A percentile compares a stretch with the other conserved stretches of the same genome.
These are phyloP conservation scores for Diutina rugosa DNA, from an alignment of 1,139 yeast genomes.

Conservation along the genomic window DNA sequence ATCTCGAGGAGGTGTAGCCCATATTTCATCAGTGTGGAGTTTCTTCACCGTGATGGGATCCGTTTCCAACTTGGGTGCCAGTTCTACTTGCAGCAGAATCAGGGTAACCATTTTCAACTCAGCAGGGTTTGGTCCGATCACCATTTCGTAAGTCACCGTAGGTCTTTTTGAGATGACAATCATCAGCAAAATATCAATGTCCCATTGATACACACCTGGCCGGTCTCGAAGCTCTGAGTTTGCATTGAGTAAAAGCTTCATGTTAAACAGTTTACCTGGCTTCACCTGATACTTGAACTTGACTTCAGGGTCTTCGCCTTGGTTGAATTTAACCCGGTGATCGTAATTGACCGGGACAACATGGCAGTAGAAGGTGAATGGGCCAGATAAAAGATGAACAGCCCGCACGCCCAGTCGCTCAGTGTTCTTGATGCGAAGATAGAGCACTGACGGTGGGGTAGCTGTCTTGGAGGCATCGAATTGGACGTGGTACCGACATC, in stretches of 20 bases:
- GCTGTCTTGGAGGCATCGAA: background rate
- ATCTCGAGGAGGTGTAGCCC: slow-evolving; percentile 9
- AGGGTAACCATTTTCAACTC: background rate
- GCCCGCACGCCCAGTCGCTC: slow-evolving; percentile 41
- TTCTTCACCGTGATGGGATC: slow-evolving; percentile 6
- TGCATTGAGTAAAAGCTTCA: slow-evolving; percentile 14
- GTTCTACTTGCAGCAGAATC: background rate
- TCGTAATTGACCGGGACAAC: slow-evolving; percentile 40
- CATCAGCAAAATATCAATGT: background rate
- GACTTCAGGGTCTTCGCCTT: slow-evolving; percentile 10
- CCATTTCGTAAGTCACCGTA: background rate
- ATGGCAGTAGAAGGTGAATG: slow-evolving; percentile 47
- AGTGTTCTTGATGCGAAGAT: slow-evolving; percentile 34
- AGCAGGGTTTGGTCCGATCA: background rate
- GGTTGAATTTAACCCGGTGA: slow-evolving; percentile 17
- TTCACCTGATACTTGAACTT: slow-evolving; percentile 9
- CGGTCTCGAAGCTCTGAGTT: slow-evolving; percentile 2
- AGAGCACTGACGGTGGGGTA: slow-evolving; percentile 10
- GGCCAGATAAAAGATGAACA: slow-evolving; percentile 43
- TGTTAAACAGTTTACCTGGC: slow-evolving; percentile 10
- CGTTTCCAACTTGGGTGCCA: background rate
- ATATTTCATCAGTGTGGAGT: slow-evolving; percentile 10
- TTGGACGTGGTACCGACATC: background rate
- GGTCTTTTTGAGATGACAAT: background rate
- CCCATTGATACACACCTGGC: background rate